Evolutionary conservation across 441 rosid species (phyloP), one percentile per base, ranked within the genome.

Genomic region (Jatropha podagrica): DNA sequence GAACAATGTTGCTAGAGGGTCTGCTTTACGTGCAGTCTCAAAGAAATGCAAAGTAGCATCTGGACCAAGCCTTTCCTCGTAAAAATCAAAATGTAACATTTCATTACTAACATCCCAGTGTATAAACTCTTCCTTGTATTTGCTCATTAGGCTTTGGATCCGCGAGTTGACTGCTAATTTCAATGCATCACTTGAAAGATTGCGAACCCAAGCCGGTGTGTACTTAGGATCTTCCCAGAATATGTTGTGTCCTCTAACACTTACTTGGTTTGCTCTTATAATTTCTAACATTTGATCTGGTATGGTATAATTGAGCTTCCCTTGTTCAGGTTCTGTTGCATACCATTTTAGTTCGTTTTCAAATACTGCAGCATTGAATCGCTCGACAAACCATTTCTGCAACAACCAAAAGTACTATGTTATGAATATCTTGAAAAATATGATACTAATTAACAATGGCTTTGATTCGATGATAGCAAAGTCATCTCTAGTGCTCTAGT

Each of bases 61-160:
- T 15, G 81, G 86, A 17, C 96, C 96, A 17, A 91, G 84, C 9
- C 90, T 65, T 63, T 77, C 77, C 75, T 94, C 97, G 46, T 89
- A 90, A 79, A 94, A 91, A 76, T 91, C 90, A 41, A 86, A 94
- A 69, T 94, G 98, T n/a, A 94, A 87, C 92, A 90, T 90, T 84
- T 92, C 98, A 63, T 94, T 94, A 83, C 95, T 92, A 23, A 92
- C 96, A 73, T 94, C 98, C 95, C 98, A 92, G 40, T 91, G 91
- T 26, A 92, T 44, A 73, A 92, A 92, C 61, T 90, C 90, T 72
- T 87, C 92, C 72, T 79, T 90, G 89, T 90, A 94, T 77, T 83
- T 87, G 74, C 74, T 85, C 94, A 92, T 85, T 2, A 94, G 88
- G 86, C 93, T 92, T 70, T 79, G 86, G 11, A 91, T 92, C 44